Conservation (phyloP, 345 rosid genomes). For the Adansonia digitata region DNA sequence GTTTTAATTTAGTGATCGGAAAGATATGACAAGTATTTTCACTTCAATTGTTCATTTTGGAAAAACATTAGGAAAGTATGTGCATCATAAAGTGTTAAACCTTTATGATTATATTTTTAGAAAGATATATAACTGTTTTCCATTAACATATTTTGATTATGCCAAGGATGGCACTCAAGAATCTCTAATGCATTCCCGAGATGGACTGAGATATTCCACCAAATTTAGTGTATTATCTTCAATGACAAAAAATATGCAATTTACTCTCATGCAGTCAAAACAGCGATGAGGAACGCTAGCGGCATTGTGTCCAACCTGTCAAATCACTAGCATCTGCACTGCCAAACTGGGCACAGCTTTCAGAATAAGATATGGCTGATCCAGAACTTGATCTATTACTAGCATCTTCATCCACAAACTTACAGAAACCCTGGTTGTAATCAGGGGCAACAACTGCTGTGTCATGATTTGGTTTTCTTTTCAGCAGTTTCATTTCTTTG, state of each 20-base stretch:
- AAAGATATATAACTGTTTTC: background rate
- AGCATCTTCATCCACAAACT: conserved; percentile 66
- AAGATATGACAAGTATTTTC: background rate
- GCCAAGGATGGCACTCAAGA: background rate
- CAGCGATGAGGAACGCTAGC: background rate
- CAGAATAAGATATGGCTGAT: conserved; percentile 90
- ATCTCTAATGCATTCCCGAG: background rate
- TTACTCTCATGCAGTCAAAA: background rate
- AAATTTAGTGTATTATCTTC: background rate
- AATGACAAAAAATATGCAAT: background rate
- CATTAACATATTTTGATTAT: background rate
- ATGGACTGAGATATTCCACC: background rate
- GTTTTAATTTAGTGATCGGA: background rate
- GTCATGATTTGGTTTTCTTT: conserved; percentile 67
- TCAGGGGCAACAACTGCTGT: conserved; percentile 35
- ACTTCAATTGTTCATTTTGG: background rate
- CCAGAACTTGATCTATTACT: conserved; percentile 97
- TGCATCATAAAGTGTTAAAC: background rate
- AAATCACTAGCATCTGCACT: conserved; percentile 81
- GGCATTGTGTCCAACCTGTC: conserved; percentile 53
- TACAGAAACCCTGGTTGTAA: conserved; percentile 46
- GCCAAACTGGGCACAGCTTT: conserved; percentile 89
- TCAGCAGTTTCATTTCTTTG: conserved; percentile 60
- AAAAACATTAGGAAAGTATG: background rate
- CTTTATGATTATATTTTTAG: background rate